Evolutionary conservation across 495 filamentous ascomycete species (phyloP), one percentile per base, ranked within the genome.

Genomic region (Neurospora terricola): DNA sequence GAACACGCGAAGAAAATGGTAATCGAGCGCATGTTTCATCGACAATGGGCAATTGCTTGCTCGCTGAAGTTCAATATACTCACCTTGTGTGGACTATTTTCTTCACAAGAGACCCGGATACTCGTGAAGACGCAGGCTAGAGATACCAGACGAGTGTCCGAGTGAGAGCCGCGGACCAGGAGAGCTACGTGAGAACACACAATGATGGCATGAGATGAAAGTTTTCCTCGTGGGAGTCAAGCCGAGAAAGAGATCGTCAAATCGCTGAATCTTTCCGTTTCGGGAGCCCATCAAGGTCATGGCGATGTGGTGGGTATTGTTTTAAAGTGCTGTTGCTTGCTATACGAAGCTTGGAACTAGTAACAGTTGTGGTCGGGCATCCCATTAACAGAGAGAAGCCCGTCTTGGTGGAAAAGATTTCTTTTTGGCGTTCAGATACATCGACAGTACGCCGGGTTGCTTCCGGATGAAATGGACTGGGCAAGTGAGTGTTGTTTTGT

Each of bases 121-220:
- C 21, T 23, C 21, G 10, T 10, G 21, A 23, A 23, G 6, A 23
- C 1, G n/a, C n/a, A 54, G 6, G 10, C 45, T 12, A 27, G 45
- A 14, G 11, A 1, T 0, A 27, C 10, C 11, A 6, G 21, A 54
- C 2, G 3, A 27, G 48, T 27, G 48, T 0, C 2, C 11, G 21
- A 27, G 21, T 6, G 5, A 14, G 21, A 27, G 2, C 21, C 5
- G 5, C 0, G 10, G 21, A 5, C 2, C 45, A 7, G 12, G 0
- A 27, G 10, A 21, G 10, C 23, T 0, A 1, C 10, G 0, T 5
- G n/a, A 9, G 0, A 9, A 0, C 3, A 12, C 4, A 2, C n/a
- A n/a, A n/a, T n/a, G n/a, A n/a, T n/a, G n/a, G n/a, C n/a, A 48
- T 12, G 0, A 27, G 48, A 14, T 27, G 21, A 54, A 27, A 27